Percentiles rank a stretch among this genome's conserved stretches.
These are phyloP conservation scores for Coemansia erecta DNA, from an alignment of 192 early-diverging fungal species.

Conservation along the genomic window DNA sequence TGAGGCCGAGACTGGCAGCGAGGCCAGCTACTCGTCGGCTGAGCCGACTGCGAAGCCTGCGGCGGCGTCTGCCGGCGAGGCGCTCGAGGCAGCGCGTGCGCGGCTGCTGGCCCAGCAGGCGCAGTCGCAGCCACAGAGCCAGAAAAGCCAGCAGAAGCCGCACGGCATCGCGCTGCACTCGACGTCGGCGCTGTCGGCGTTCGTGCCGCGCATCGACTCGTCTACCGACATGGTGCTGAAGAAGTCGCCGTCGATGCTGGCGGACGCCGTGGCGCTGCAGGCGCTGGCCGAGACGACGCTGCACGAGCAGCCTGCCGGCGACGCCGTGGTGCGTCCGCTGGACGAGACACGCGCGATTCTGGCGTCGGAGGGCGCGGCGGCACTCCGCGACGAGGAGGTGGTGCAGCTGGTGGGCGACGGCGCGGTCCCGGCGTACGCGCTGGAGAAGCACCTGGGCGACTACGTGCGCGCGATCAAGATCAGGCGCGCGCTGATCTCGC, in stretches of 20 bases:
- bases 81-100: constrained; percentile 34
- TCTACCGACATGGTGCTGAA: constrained; percentile 45
- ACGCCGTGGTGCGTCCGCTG: constrained; percentile 27
- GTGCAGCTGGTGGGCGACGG: constrained; percentile 66
- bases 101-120: constrained; percentile 24
- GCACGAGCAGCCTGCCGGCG: background rate
- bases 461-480: constrained; percentile 82
- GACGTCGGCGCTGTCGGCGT: constrained; percentile 40
- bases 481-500: constrained; percentile 73
- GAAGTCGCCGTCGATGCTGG: constrained; percentile 32
- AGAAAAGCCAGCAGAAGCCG: constrained; percentile 1
- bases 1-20: constrained; percentile 9
- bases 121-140: background rate
- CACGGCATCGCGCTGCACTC: constrained; percentile 43
- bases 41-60: constrained; percentile 9
- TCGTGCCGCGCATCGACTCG: constrained; percentile 43
- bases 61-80: constrained; percentile 5
- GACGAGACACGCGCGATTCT: constrained; percentile 45
- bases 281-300: constrained; percentile 4
- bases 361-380: constrained; percentile 29
- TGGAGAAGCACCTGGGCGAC: constrained; percentile 81
- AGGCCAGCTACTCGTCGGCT: constrained; percentile 18
- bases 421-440: constrained; percentile 77
- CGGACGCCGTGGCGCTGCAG: constrained; percentile 13
- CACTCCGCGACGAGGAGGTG: constrained; percentile 75